Conservation (phyloP, 352 stramenopile genomes). For the Aphanomyces invadans region DNA sequence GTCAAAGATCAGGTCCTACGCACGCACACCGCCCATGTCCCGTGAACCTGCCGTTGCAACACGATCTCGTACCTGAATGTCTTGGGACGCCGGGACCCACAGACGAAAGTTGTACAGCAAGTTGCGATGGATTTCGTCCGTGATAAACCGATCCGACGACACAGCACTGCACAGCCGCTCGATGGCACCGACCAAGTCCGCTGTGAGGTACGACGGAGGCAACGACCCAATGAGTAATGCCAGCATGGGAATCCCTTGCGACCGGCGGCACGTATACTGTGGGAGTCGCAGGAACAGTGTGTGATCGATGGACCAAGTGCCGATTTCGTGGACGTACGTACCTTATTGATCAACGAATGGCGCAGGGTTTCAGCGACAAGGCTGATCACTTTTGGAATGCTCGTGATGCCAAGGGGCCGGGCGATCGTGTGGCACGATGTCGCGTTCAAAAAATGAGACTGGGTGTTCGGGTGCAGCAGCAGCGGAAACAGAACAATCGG, state of each 20-base stretch:
- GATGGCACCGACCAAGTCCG: constrained; percentile 57
- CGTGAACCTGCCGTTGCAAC: neutral
- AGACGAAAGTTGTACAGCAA: constrained; percentile 81
- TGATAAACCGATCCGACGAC: constrained; percentile 66
- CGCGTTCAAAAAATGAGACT: constrained; percentile 1
- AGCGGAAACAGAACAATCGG: constrained; percentile 57
- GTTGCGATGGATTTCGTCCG: constrained; percentile 77
- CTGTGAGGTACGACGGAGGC: constrained; percentile 55
- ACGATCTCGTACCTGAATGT: constrained; percentile 35
- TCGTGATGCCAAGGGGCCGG: constrained; percentile 55
- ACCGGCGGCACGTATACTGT: constrained; percentile 42
- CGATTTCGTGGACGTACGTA: constrained; percentile 23
- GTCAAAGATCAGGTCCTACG: constrained; percentile 56
- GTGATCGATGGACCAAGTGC: neutral
- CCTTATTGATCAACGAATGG: constrained; percentile 81
- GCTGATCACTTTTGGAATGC: constrained; percentile 65
- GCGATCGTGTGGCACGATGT: constrained; percentile 36
- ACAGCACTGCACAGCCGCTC: constrained; percentile 65
- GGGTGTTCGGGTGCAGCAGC: constrained; percentile 35
- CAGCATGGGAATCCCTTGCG: constrained; percentile 64
- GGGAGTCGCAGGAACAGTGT: no score
- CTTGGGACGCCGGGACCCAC: constrained; percentile 68
- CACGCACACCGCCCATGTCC: no score
- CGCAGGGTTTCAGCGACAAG: constrained; percentile 80
- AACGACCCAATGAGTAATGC: constrained; percentile 60